A percentile compares a stretch with the other conserved stretches of the same genome.
Evolutionary conservation across 169 alveolate species (phyloP).

Genomic region (Toxoplasma gondii): DNA sequence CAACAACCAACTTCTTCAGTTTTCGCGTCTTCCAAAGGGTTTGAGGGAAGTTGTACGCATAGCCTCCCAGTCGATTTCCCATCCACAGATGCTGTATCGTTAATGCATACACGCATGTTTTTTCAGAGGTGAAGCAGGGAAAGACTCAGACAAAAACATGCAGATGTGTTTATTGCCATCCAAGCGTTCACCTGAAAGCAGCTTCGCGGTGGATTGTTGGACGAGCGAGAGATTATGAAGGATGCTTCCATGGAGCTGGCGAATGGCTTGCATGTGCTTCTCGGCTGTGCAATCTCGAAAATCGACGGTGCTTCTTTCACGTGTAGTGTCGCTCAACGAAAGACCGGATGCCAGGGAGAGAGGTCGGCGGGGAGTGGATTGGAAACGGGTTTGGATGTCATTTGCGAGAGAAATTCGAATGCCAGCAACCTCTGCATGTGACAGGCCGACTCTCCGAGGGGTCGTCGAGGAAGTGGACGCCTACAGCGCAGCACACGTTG

Average conservation of each 20-base stretch:
- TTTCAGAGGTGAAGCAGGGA: too few species aligned
- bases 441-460: too few species aligned
- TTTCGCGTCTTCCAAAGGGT: too few species aligned
- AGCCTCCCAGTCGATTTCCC: too few species aligned
- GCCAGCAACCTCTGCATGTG: neutral
- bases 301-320: neutral
- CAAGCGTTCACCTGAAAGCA: neutral
- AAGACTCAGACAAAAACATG: too few species aligned
- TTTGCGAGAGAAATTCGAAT: neutral
- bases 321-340: neutral
- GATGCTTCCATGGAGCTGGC: conserved; percentile 12
- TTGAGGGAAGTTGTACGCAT: too few species aligned
- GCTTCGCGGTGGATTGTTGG: neutral
- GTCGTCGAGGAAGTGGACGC: too few species aligned
- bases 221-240: neutral
- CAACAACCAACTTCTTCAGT: neutral
- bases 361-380: neutral
- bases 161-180: too few species aligned
- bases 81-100: too few species aligned
- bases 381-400: neutral
- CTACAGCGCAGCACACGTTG: too few species aligned
- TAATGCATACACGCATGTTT: too few species aligned
- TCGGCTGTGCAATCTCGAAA: neutral
- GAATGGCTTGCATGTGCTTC: neutral
- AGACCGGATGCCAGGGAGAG: neutral